These are phyloP conservation scores for Parastagonospora nodorum DNA, from an alignment of 2,329 filamentous ascomycete species.

Conservation along the genomic window DNA sequence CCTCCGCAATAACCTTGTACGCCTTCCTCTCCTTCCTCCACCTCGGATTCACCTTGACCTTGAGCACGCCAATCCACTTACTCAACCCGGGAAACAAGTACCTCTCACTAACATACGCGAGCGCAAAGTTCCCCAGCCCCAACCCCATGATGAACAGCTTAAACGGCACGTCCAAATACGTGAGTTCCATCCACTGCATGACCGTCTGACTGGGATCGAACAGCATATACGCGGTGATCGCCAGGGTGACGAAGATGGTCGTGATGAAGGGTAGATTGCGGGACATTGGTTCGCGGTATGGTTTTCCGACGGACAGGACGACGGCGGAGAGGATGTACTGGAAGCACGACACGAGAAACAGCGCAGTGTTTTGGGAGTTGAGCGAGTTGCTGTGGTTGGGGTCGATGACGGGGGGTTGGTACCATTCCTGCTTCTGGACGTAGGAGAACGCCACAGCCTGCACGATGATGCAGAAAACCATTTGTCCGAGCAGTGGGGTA, in stretches of 20 bases:
- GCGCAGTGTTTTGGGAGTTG: conserved; percentile 90
- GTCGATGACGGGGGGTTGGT: conserved; percentile 77
- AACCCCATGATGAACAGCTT: conserved; percentile 73
- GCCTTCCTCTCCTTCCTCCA: conserved; percentile 78
- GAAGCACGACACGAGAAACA: conserved; percentile 90
- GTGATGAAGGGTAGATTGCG: conserved; percentile 85
- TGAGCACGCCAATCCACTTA: conserved; percentile 66
- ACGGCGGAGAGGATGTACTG: conserved; percentile 93
- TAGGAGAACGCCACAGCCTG: conserved; percentile 75
- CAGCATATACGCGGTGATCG: conserved; percentile 79
- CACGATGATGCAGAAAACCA: conserved; percentile 76
- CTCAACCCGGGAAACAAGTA: conserved; percentile 72
- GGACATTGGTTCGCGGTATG: conserved; percentile 80
- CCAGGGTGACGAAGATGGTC: conserved; percentile 72
- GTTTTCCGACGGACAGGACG: conserved; percentile 86
- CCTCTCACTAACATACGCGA: conserved; percentile 74
- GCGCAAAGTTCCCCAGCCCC: conserved; percentile 69
- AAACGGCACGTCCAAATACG: conserved; percentile 73
- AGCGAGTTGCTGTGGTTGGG: conserved; percentile 80
- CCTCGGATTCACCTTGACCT: conserved; percentile 55
- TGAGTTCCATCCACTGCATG: conserved; percentile 80
- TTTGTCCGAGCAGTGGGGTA: conserved; percentile 86
- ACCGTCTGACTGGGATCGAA: conserved; percentile 74
- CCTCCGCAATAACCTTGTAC: conserved; percentile 74
- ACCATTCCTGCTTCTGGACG: conserved; percentile 82